phyloP scores from a whole-genome alignment of 345 rosid species.

The Aquilaria malaccensis region DNA sequence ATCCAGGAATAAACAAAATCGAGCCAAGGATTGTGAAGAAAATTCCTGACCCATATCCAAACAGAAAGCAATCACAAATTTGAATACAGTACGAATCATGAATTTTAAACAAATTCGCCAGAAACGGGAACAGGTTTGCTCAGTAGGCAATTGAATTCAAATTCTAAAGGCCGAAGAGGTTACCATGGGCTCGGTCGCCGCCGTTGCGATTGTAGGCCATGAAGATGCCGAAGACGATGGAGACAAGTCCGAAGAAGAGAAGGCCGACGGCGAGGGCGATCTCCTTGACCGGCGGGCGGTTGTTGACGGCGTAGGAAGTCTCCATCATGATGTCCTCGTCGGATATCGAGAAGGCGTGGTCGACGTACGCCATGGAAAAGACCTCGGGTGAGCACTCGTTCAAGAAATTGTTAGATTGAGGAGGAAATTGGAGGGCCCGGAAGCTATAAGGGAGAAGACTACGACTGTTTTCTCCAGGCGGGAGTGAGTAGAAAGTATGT shows the following conservation, averaged over 20 bases:
- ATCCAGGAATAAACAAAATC: conserved; percentile 77
- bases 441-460: too few species aligned
- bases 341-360: conserved; percentile 81
- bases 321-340: conserved; percentile 82
- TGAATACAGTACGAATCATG: not conserved
- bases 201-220: conserved; percentile 68
- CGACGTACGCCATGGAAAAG: conserved; percentile 70
- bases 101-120: not conserved
- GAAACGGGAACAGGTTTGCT: too few species aligned
- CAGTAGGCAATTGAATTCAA: too few species aligned
- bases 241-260: conserved; percentile 64
- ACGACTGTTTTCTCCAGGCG: too few species aligned
- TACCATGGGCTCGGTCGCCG: conserved; percentile 81
- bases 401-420: too few species aligned
- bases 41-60: conserved; percentile 39
- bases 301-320: conserved; percentile 46
- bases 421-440: too few species aligned
- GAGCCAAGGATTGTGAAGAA: conserved; percentile 77
- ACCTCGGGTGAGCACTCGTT: too few species aligned
- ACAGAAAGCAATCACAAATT: not conserved
- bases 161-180: not conserved
- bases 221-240: conserved; percentile 51
- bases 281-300: conserved; percentile 80
- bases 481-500: too few species aligned
- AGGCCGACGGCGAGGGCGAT: conserved; percentile 73